These are phyloP conservation scores for Gliomastix tumulicola DNA, from an alignment of 2,329 filamentous ascomycete genomes.

Conservation along the genomic window DNA sequence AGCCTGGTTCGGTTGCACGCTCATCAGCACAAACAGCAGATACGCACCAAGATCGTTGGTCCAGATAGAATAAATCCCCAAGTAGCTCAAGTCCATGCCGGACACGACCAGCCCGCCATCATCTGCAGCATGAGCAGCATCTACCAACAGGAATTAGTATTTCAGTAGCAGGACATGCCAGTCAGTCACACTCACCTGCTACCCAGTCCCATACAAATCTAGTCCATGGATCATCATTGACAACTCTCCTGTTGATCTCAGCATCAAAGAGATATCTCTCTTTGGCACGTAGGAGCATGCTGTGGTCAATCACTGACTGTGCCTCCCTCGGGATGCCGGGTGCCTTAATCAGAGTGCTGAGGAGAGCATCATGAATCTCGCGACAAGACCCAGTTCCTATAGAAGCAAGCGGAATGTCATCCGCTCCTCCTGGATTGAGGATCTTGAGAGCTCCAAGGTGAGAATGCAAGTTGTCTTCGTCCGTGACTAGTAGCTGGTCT, in stretches of 20 bases:
- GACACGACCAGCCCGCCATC: constrained; percentile 65
- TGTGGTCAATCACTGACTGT: constrained; percentile 46
- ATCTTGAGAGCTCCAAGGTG: constrained; percentile 14
- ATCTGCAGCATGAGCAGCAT: constrained; percentile 55
- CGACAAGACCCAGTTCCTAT: constrained; percentile 39
- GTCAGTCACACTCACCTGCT: constrained; percentile 36
- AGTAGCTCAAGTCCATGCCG: constrained; percentile 65
- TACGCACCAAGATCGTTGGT: constrained; percentile 55
- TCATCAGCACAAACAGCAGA: no score
- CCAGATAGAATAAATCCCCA: constrained; percentile 71
- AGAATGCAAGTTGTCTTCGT: constrained; percentile 14
- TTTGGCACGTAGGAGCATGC: constrained; percentile 52
- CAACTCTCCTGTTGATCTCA: constrained; percentile 56
- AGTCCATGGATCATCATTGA: constrained; percentile 67
- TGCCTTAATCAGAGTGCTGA: constrained; percentile 35
- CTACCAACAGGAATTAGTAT: constrained; percentile 23
- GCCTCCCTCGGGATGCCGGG: constrained; percentile 42
- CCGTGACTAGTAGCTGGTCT: constrained; percentile 15
- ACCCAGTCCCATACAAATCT: constrained; percentile 74
- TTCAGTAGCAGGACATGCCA: neutral
- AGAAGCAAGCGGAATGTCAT: constrained; percentile 28
- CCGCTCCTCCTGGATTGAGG: constrained; percentile 21
- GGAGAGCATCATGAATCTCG: constrained; percentile 50
- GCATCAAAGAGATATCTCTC: constrained; percentile 60
- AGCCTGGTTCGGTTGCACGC: no score